Conservation (phyloP, 2,329 filamentous ascomycete species). For the Pseudogymnoascus sp. region DNA sequence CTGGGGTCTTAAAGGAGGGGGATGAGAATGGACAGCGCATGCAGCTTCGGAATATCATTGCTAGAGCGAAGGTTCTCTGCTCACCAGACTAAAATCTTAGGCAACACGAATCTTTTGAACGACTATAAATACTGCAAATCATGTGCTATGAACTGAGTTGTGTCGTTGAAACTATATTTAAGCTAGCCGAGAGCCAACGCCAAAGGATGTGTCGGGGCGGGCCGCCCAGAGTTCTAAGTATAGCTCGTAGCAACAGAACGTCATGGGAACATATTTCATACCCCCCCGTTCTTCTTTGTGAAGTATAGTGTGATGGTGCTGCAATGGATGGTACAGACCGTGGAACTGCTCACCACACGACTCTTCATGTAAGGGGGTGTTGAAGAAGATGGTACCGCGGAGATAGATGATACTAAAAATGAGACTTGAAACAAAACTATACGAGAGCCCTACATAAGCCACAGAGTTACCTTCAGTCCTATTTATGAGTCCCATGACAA, state of each 20-base stretch:
- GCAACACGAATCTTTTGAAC: background rate
- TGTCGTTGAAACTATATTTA: background rate
- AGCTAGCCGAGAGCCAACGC: background rate
- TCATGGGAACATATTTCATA: background rate
- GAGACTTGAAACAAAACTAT: background rate
- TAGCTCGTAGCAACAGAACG: background rate
- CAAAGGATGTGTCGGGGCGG: background rate
- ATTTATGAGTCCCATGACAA: background rate
- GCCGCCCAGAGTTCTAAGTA: background rate
- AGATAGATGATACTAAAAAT: background rate
- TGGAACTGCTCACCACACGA: background rate
- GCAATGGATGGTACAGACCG: background rate
- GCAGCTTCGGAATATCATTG: constrained; percentile 54
- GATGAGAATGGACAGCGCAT: constrained; percentile 55
- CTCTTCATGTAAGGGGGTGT: background rate
- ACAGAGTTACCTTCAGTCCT: background rate
- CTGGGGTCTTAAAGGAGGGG: constrained; percentile 54
- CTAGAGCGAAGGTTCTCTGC: constrained; percentile 58
- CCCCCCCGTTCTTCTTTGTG: background rate
- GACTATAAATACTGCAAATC: background rate
- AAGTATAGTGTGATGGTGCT: background rate
- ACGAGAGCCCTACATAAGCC: background rate
- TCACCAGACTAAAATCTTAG: constrained; percentile 21
- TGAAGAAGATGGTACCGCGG: background rate
- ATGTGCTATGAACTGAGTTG: background rate